These are phyloP conservation scores for Aureobasidium uvarum DNA, from an alignment of 2,329 filamentous ascomycete species.

Conservation along the genomic window DNA sequence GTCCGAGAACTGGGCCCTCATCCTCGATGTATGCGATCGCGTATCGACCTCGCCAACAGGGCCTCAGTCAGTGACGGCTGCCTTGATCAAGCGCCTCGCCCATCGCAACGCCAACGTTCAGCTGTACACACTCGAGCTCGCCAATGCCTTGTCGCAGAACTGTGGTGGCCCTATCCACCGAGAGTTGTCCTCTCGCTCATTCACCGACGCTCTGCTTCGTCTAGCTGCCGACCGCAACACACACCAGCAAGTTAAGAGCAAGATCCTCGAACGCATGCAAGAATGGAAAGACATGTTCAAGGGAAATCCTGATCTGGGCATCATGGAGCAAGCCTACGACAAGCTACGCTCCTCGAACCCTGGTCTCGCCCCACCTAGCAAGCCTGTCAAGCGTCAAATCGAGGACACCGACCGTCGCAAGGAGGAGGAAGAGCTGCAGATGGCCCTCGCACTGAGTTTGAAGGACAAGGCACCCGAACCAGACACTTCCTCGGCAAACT, in stretches of 20 bases:
- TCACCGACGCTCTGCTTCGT: conserved; percentile 88
- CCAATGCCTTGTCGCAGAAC: conserved; percentile 88
- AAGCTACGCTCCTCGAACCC: conserved; percentile 76
- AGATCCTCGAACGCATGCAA: conserved; percentile 94
- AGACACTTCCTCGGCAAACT: conserved; percentile 18
- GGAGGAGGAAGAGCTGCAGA: conserved; percentile 96
- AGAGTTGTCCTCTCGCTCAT: conserved; percentile 85
- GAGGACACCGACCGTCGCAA: conserved; percentile 88
- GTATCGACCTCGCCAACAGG: conserved; percentile 39
- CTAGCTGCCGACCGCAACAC: conserved; percentile 92
- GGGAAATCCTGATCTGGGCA: conserved; percentile 83
- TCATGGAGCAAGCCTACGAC: conserved; percentile 95
- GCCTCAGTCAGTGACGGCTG: conserved; percentile 62
- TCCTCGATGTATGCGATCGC: conserved; percentile 51
- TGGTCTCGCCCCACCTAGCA: conserved; percentile 84
- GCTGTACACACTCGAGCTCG: conserved; percentile 90
- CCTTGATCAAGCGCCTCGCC: conserved; percentile 86
- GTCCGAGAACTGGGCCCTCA: conserved; percentile 72
- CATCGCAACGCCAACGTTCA: conserved; percentile 96
- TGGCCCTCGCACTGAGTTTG: conserved; percentile 88
- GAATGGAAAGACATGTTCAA: conserved; percentile 96
- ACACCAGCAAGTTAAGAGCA: conserved; percentile 92
- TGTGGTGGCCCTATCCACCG: conserved; percentile 83
- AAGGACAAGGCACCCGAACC: conserved; percentile 65
- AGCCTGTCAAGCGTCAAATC: conserved; percentile 87